Evolutionary conservation across 1,284 basidiomycete genomes (phyloP).

Genomic region (Limonomyces culmigenus): DNA sequence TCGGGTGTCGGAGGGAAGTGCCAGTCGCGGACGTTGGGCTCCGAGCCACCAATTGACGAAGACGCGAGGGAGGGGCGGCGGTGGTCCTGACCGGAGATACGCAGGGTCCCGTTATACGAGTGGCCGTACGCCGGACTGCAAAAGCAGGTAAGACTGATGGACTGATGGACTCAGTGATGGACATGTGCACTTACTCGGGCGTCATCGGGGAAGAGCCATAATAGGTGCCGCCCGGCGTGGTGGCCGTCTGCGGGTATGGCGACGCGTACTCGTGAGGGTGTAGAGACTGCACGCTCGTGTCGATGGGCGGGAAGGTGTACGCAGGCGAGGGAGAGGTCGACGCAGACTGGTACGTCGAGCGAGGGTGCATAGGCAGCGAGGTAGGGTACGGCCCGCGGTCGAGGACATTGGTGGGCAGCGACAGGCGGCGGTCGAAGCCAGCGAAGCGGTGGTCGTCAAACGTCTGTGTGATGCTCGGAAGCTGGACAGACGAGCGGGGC

Average conservation of each 20-base stretch:
- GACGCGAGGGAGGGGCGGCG: background rate
- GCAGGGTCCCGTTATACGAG: too few relatives aligned
- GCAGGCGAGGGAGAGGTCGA: constrained; percentile 26
- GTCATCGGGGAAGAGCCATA: background rate
- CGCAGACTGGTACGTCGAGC: constrained; percentile 22
- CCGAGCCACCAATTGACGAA: background rate
- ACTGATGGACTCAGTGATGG: too few relatives aligned
- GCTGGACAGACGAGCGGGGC: too few relatives aligned
- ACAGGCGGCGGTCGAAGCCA: constrained; percentile 37
- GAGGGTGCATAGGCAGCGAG: constrained; percentile 15
- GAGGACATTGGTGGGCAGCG: constrained; percentile 40
- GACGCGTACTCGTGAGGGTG: background rate
- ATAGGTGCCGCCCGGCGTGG: background rate
- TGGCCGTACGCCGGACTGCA: too few relatives aligned
- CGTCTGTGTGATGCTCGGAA: constrained; percentile 53
- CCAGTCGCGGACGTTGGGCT: constrained; percentile 19
- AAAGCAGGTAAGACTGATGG: too few relatives aligned
- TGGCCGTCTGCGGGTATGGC: background rate
- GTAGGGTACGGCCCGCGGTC: constrained; percentile 22
- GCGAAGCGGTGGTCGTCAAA: constrained; percentile 43
- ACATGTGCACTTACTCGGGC: too few relatives aligned
- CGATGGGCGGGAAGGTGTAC: constrained; percentile 28
- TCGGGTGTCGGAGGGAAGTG: constrained; percentile 26
- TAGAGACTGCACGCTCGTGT: too few relatives aligned
- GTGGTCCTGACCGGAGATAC: background rate